These are phyloP conservation scores for Cronartium quercuum DNA, from an alignment of 1,284 basidiomycete species.

Conservation along the genomic window DNA sequence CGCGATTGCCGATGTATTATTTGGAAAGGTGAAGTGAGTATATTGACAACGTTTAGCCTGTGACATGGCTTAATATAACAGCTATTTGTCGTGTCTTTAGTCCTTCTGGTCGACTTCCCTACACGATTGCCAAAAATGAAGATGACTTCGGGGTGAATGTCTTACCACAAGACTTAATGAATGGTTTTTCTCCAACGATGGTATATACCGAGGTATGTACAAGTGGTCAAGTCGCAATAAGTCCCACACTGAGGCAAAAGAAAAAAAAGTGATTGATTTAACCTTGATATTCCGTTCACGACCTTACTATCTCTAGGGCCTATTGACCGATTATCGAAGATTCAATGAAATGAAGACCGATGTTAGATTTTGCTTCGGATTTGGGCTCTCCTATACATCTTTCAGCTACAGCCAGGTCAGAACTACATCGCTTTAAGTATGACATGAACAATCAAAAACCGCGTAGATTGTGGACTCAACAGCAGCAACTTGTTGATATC, in stretches of 20 bases:
- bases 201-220: slow-evolving; percentile 48
- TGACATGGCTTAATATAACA: slow-evolving; percentile 50
- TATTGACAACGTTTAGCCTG: slow-evolving; percentile 55
- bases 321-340: slow-evolving; percentile 17
- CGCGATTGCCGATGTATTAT: slow-evolving; percentile 8
- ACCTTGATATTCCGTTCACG: no score
- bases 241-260: no score
- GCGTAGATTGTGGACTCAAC: no score
- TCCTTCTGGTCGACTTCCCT: slow-evolving; percentile 40
- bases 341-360: slow-evolving; percentile 18
- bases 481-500: no score
- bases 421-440: not conserved
- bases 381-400: slow-evolving; percentile 34
- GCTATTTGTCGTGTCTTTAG: slow-evolving; percentile 59
- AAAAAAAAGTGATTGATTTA: no score
- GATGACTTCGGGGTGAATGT: slow-evolving; percentile 41
- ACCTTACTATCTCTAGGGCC: not conserved
- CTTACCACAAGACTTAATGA: not conserved
- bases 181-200: not conserved
- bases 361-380: slow-evolving; percentile 29
- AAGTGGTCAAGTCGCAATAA: slow-evolving; percentile 30
- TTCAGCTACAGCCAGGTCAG: slow-evolving; percentile 13
- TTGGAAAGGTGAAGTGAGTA: not conserved
- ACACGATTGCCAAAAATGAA: slow-evolving; percentile 42
- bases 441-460: not conserved